Percentiles rank a stretch among this genome's conserved stretches.
Evolutionary conservation across 441 rosid species (phyloP).

Genomic region (Gossypium gossypioides): DNA sequence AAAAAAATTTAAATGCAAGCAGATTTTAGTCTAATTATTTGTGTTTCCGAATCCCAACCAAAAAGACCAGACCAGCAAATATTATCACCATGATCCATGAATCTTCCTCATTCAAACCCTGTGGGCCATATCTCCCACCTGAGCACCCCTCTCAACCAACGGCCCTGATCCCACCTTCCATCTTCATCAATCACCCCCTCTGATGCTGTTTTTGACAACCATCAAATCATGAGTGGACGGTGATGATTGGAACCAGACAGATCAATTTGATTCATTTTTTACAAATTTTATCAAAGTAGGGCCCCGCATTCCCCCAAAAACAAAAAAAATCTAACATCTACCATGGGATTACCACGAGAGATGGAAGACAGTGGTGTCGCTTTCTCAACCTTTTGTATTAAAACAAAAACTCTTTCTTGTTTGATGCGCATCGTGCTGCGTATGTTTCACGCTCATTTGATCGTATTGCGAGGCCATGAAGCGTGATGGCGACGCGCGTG

Average conservation of each 20-base stretch:
- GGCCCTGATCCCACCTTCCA: slow-evolving; percentile 18
- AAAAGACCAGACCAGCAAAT: not conserved
- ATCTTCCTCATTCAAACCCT: slow-evolving; percentile 14
- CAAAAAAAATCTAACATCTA: slow-evolving; percentile 2
- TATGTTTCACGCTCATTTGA: not conserved
- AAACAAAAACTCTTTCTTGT: not conserved
- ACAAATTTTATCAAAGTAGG: not conserved
- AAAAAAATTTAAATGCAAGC: not conserved
- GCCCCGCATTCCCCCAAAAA: slow-evolving; percentile 6
- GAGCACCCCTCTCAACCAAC: slow-evolving; percentile 15
- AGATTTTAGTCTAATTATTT: not conserved
- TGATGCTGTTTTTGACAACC: slow-evolving; percentile 31
- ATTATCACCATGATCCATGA: slow-evolving; percentile 1
- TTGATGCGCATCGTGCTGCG: not conserved
- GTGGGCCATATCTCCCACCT: slow-evolving; percentile 20
- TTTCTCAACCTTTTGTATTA: slow-evolving; percentile 25
- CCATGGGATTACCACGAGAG: slow-evolving; percentile 22
- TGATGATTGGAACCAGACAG: slow-evolving; percentile 52
- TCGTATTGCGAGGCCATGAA: not conserved
- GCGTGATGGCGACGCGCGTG: not conserved
- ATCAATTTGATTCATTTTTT: slow-evolving; percentile 9
- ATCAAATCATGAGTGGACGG: slow-evolving; percentile 47
- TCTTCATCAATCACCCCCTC: not conserved
- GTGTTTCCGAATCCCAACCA: slow-evolving; percentile 16
- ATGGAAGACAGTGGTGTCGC: slow-evolving; percentile 23